Base-by-base conservation (phyloP, 2,329 filamentous ascomycete species). In the Juglanconis oblonga region DNA sequence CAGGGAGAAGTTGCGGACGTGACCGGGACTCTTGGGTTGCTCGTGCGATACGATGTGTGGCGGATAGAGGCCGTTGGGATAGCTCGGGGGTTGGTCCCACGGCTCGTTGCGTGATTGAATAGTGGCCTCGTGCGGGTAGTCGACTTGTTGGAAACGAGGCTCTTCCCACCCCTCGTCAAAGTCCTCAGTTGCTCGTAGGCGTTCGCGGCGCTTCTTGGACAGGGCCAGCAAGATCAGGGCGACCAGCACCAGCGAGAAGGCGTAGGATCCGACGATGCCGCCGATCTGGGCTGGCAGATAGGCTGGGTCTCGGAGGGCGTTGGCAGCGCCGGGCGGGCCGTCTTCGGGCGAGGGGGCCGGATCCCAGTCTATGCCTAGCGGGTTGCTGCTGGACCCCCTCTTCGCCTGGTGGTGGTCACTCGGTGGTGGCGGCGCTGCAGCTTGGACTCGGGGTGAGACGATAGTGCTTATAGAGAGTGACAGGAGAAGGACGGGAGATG, bases 181-280 rank as follows among this genome's bases (percentile, higher is more conserved):
- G 69, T 79, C 82, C 72, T 80, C 84, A 71, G 73, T 86, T 73
- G 72, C 77, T 54, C 71, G 69, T 49, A 87, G 73, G 62, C 79
- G 81, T 52, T 81, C 76, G 31, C 83, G 81, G 29, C 84, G 78
- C 61, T 73, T 79, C 71, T 81, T 85, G 55, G 82, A 77, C 7
- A 92, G 79, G 29, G 83, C 72, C 47, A 92, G 77, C 7, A 92
- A 77, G 51, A 85, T 77, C 38, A 85, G 78, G 67, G 91, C 87
- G 68, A 95, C 85, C 68, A 95, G 74, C 68, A 92, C 80, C 70
- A 96, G 81, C 40, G 87, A 90, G 62, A 91, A 73, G 61, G 93
- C 81, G 84, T 97, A 97, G 61, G 90, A 88, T 63, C 88, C 92
- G 61, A 94, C 82, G 62, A 98, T 90, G 66, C 88, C 91, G 64